Evolutionary conservation across 805 yeast species (phyloP).

Genomic region (Wickerhamiella nectarea): DNA sequence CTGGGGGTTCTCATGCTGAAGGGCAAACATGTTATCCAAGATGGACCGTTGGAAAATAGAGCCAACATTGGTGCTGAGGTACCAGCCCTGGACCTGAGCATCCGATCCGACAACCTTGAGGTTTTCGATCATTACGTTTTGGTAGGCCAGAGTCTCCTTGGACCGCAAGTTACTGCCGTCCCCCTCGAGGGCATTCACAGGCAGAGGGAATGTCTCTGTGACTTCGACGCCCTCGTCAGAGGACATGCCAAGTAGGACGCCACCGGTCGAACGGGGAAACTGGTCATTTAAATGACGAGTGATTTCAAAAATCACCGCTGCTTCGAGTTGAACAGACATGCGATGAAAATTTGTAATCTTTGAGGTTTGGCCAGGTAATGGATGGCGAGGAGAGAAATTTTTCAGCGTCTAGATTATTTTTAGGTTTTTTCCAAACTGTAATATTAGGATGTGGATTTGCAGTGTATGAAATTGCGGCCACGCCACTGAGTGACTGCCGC

Average conservation of each 20-base stretch:
- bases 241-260: constrained; percentile 19
- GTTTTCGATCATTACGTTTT: constrained; percentile 49
- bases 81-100: constrained; percentile 68
- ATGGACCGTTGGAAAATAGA: constrained; percentile 48
- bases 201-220: constrained; percentile 46
- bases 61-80: constrained; percentile 56
- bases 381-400: too few relatives aligned
- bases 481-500: too few relatives aligned
- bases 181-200: constrained; percentile 39
- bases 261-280: constrained; percentile 21
- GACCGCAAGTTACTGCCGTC: constrained; percentile 49
- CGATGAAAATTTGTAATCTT: not conserved
- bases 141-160: constrained; percentile 52
- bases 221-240: constrained; percentile 14
- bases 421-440: too few relatives aligned
- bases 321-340: constrained; percentile 14
- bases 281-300: constrained; percentile 19
- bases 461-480: too few relatives aligned
- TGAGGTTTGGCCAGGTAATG: not conserved
- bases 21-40: constrained; percentile 54
- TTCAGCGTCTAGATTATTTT: too few relatives aligned
- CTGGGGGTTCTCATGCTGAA: constrained; percentile 43
- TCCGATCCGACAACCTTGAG: constrained; percentile 53
- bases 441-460: too few relatives aligned
- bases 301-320: constrained; percentile 19